phyloP scores from a whole-genome alignment of 805 yeast genomes.

The Saccharomycopsis sp. region DNA sequence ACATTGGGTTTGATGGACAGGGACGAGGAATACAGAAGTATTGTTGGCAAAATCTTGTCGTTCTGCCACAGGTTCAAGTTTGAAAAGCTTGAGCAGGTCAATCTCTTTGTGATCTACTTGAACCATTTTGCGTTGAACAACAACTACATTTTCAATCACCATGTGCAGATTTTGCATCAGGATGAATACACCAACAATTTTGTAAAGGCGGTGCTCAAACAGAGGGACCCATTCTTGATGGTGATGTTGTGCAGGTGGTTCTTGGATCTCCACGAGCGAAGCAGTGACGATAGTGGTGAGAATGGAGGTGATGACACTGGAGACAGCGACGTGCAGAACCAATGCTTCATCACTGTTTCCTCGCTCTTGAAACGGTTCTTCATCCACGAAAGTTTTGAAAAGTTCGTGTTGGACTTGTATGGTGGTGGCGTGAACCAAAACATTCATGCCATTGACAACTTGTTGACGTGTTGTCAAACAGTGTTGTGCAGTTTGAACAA shows the following conservation, averaged over 20 bases:
- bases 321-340: slow-evolving; percentile 2
- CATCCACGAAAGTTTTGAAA: slow-evolving; percentile 29
- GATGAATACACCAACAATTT: slow-evolving; percentile 17
- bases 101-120: slow-evolving; percentile 15
- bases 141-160: slow-evolving; percentile 7
- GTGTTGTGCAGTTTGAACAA: too few species aligned
- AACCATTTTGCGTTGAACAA: slow-evolving; percentile 16
- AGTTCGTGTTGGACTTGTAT: slow-evolving; percentile 23
- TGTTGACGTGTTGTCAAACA: too few species aligned
- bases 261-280: slow-evolving; percentile 1
- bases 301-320: slow-evolving; percentile 13
- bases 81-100: not conserved
- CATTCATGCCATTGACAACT: too few species aligned
- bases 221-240: not conserved
- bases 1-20: not conserved
- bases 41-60: not conserved
- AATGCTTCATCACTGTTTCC: slow-evolving; percentile 23
- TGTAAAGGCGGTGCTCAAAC: too few species aligned
- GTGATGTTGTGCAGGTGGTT: not conserved
- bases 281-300: not conserved
- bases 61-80: not conserved
- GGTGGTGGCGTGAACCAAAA: too few species aligned
- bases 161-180: slow-evolving; percentile 2
- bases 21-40: not conserved
- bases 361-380: slow-evolving; percentile 24